A percentile compares a stretch with the other conserved stretches of the same genome.
phyloP scores from a whole-genome alignment of 345 rosid species.

The Raphanus raphanistrum region DNA sequence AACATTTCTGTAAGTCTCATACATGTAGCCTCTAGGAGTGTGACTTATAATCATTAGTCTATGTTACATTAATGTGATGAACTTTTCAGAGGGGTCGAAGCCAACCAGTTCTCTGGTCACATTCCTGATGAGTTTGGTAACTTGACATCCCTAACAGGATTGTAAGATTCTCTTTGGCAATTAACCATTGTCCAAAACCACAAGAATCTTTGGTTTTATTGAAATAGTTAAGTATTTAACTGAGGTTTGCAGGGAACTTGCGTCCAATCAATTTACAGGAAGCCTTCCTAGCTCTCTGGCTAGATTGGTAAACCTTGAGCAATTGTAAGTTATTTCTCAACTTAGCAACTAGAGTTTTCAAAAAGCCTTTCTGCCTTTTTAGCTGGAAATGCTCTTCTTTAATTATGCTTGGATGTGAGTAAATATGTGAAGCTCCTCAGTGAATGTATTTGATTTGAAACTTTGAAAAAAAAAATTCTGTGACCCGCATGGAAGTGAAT shows the following conservation, averaged over 20 bases:
- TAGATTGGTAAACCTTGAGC: constrained; percentile 32
- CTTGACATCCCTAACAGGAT: constrained; percentile 36
- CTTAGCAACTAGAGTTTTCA: neutral
- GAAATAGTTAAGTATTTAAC: neutral
- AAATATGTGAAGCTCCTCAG: neutral
- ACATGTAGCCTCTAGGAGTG: neutral
- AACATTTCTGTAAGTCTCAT: constrained; percentile 43
- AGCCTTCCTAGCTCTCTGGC: constrained; percentile 40
- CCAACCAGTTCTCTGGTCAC: constrained; percentile 52
- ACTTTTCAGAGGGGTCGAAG: constrained; percentile 49
- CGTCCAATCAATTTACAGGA: constrained; percentile 46
- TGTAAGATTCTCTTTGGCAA: constrained; percentile 41
- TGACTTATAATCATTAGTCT: neutral
- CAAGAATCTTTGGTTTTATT: neutral
- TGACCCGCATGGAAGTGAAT: neutral
- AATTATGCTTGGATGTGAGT: neutral
- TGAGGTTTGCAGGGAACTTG: constrained; percentile 39
- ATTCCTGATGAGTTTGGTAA: constrained; percentile 55
- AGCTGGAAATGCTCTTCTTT: neutral
- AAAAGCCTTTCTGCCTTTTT: neutral
- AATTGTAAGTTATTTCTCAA: constrained; percentile 4
- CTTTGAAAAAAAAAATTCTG: neutral
- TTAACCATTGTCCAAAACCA: neutral
- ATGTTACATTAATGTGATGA: neutral
- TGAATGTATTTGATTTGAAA: neutral